Base-by-base conservation (phyloP, 2,329 filamentous ascomycete genomes). In the Sphaerulina populicola region DNA sequence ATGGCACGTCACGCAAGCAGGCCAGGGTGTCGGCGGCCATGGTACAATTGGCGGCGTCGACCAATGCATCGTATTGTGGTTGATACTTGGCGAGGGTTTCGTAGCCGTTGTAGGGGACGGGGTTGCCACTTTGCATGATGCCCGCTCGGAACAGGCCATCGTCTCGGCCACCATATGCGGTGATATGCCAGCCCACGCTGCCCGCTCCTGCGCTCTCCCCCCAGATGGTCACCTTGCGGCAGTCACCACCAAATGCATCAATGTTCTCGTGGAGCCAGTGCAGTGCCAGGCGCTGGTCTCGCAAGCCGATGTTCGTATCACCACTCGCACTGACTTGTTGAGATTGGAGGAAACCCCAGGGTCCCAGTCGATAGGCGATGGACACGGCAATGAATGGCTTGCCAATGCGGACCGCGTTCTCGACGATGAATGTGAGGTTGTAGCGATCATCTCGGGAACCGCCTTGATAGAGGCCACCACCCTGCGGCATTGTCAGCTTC, bases 201-300 rank as follows among this genome's bases (percentile, higher is more conserved):
- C 63, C 65, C 7, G 63, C 74, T 14, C 74, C 73, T 4, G 73
- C 72, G 43, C 43, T 54, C 44, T 62, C 59, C n/a, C 58, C 57
- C 52, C 62, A 73, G 48, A 76, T 73, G 1, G 71, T 71, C 1
- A 76, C 72, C 52, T 72, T 69, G 7, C 58, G 50, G 0, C 85
- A 82, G 64, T 91, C 86, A 11, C 88, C 88, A 8, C 88, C 88
- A 63, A 93, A 94, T 0, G 79, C 68, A 6, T 47, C 68, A 53
- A 74, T 74, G 52, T 68, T 68, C 52, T 68, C 66, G 11, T 68
- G 57, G 30, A 75, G 62, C 72, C 72, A 75, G 10, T 71, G 71
- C 33, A 76, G 58, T 0, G 68, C 72, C 53, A 74, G 57, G 37
- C 74, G 69, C 55, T 74, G 66, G 50, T 73, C 68, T 11, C 67